Evolutionary conservation across 140 eudicot species (phyloP), one percentile per base, ranked within the genome.

Genomic region (Ambrosia hybrid): DNA sequence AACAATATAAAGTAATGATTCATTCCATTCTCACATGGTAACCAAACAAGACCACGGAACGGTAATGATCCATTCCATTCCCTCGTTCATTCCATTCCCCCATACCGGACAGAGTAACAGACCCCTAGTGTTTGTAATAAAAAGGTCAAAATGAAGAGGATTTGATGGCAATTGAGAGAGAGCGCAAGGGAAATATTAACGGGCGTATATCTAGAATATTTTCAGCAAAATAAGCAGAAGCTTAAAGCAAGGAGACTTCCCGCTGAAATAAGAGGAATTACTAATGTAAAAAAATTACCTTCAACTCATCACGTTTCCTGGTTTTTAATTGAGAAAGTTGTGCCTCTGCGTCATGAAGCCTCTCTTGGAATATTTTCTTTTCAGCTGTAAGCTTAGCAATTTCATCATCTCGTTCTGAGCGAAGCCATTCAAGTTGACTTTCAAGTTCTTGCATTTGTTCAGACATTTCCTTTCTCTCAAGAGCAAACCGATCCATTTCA

Each of bases 381-480:
- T 95, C 99, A 33, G 88, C 57, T 34, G 76, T 66, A 30, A 91
- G 92, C 75, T 95, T 95, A 63, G 87, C 70, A 51, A 82, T 79
- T 79, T 89, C 95, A 43, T 95, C 99, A 71, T 84, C 96, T 70
- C 87, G 82, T 57, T 95, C 99, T 52, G 97, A 83, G 8, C 99
- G 96, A 74, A 83, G 83, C 99, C 99, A 95, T 64, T 95, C 97
- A 12, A 95, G 88, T 77, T 95, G 99, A 80, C 84, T 88, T 84
- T 95, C 99, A 34, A 82, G 69, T 68, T 91, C 99, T 76, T 91
- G 97, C 73, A 85, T 81, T 79, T 85, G 95, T 70, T 95, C 97
- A 21, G 73, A 69, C 73, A 83, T 84, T 78, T 86, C 97, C 86
- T 95, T 91, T 76, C 82, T 86, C 74, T 95, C 99, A 81, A 85